These are phyloP conservation scores for Hirsutella minnesotensis DNA, from an alignment of 2,329 filamentous ascomycete genomes.

Conservation along the genomic window DNA sequence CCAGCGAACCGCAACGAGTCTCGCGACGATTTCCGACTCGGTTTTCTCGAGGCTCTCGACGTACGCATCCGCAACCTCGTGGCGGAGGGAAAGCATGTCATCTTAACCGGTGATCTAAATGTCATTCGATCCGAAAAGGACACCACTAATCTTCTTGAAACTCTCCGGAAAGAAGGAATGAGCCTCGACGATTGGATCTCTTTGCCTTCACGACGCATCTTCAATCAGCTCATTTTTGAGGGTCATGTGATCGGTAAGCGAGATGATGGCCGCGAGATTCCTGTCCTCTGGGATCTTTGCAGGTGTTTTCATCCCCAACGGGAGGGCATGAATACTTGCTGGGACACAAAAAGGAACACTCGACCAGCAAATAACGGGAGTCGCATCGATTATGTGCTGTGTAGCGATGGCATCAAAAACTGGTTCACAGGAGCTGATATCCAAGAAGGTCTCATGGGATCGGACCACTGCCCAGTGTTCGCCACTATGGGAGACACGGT, in stretches of 20 bases:
- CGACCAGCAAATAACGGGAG: conserved; percentile 89
- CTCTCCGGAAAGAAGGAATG: conserved; percentile 56
- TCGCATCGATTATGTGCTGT: conserved; percentile 88
- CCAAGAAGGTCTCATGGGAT: conserved; percentile 86
- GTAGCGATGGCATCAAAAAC: conserved; percentile 61
- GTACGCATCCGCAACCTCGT: conserved; percentile 74
- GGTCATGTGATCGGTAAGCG: conserved; percentile 55
- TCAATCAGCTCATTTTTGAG: conserved; percentile 74
- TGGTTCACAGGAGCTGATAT: conserved; percentile 80
- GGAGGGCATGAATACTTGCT: conserved; percentile 90
- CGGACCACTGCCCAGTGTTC: conserved; percentile 92
- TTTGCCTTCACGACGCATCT: conserved; percentile 58
- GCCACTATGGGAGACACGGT: conserved; percentile 58
- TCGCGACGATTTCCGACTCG: conserved; percentile 69
- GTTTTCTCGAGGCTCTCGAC: conserved; percentile 72
- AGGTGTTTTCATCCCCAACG: conserved; percentile 70
- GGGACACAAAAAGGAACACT: conserved; percentile 92
- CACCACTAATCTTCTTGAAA: conserved; percentile 61
- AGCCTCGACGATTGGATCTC: conserved; percentile 62
- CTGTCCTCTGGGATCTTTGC: conserved; percentile 74
- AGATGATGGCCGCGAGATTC: conserved; percentile 56
- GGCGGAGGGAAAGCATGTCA: conserved; percentile 68
- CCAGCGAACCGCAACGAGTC: conserved; percentile 80
- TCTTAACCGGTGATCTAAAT: conserved; percentile 84
- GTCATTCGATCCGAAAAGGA: conserved; percentile 61